Percentiles rank a stretch among this genome's conserved stretches.
Conservation (phyloP, 345 rosid species). For the Linum tenue region DNA sequence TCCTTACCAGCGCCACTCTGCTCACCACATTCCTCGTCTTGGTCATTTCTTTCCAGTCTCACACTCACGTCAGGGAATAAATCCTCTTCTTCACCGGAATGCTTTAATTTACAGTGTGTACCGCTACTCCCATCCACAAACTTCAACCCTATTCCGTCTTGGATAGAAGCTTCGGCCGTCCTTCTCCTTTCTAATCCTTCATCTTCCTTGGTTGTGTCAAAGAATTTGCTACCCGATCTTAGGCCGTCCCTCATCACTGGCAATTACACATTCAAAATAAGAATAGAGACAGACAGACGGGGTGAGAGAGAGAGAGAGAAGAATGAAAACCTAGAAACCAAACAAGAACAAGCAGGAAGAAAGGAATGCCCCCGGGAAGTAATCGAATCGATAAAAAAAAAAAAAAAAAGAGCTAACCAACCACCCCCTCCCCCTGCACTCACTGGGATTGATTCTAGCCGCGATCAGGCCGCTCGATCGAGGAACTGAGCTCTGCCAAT, state of each 20-base stretch:
- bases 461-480: background rate
- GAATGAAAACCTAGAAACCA: background rate
- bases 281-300: background rate
- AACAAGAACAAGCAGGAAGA: background rate
- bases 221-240: background rate
- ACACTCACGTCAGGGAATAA: background rate
- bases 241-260: background rate
- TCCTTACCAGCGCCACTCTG: background rate
- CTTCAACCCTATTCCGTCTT: background rate
- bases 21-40: background rate
- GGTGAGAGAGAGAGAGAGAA: background rate
- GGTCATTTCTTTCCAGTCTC: background rate
- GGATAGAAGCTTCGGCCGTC: background rate
- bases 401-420: background rate
- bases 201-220: background rate
- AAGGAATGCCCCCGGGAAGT: background rate
- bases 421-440: background rate
- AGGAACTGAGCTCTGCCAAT: background rate
- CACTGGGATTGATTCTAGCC: background rate
- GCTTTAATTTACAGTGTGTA: background rate
- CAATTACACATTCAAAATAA: background rate
- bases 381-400: background rate
- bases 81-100: background rate
- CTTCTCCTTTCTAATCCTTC: background rate
- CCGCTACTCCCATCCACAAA: background rate